Base-by-base conservation (phyloP, 257 asterid species). In the Misopates orontium region DNA sequence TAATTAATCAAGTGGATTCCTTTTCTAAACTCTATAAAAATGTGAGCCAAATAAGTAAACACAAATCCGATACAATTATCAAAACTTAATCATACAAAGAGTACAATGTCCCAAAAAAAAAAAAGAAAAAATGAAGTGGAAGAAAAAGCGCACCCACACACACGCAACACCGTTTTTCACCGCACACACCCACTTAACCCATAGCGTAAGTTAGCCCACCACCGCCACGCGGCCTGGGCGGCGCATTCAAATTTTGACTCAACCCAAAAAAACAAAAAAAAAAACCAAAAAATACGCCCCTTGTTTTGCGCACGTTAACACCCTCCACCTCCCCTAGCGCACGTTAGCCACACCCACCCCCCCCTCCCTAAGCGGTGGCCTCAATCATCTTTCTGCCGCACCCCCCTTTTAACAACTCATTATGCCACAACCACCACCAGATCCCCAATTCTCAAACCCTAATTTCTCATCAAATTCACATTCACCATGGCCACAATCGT, bases 361-460 rank as follows among this genome's bases (percentile, higher is more conserved):
- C 3, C 85, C 85, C 77, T 77, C 74, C 82, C 82, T 68, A 78
- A 83, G 79, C 89, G 90, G 94, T 82, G 73, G 65, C 80, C 82
- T 57, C 36, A n/a, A n/a, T 28, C 36, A 28, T 28, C 36, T 7
- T 7, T 28, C 36, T 28, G 36, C 36, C 36, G 69, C 72, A 72
- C 83, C 80, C 69, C 60, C 53, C 85, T 82, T 85, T 83, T 71
- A 74, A 74, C 81, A 81, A 82, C 84, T 83, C 61, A 57, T 57
- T n/a, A 32, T 28, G 51, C 51, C 51, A 45, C 51, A 4, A 16
- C 51, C 51, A 15, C 51, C 51, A 36, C 42, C 42, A 71, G 49
- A 9, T 55, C 17, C 68, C 10, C 66, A 36, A 23, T 19, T 8
- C 21, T 7, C 73, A 6, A 45, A 4, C 51, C 51, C 51, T 45